These are phyloP conservation scores for Bifiguratus adelaidae DNA, from an alignment of 192 early-diverging fungal genomes.

Conservation along the genomic window DNA sequence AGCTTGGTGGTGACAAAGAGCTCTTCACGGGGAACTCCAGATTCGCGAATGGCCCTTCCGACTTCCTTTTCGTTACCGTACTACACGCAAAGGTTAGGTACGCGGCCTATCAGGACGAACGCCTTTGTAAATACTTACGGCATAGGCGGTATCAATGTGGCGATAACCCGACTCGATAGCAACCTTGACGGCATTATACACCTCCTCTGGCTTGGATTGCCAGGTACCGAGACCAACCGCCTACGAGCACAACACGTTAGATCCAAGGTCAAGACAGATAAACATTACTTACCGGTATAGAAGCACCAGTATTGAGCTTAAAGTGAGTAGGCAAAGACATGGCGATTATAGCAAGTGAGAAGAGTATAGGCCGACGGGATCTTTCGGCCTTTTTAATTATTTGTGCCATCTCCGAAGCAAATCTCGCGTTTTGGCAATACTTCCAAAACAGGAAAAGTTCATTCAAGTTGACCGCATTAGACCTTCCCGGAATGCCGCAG, in stretches of 20 bases:
- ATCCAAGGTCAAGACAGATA: too few species aligned
- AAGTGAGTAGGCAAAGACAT: not conserved
- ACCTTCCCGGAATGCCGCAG: too few species aligned
- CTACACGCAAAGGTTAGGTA: constrained; percentile 13
- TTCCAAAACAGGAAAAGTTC: too few species aligned
- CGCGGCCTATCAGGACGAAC: not conserved
- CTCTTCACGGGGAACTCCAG: constrained; percentile 48
- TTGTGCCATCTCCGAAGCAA: too few species aligned
- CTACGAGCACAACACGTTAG: too few species aligned
- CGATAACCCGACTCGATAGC: constrained; percentile 60
- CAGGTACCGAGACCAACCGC: constrained; percentile 36
- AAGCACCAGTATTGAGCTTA: not conserved
- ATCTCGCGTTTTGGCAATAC: too few species aligned
- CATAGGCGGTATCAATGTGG: constrained; percentile 42
- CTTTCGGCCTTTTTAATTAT: too few species aligned
- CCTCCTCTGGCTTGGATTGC: constrained; percentile 38
- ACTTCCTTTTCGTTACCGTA: constrained; percentile 76
- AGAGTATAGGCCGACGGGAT: too few species aligned
- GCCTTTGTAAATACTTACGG: constrained; percentile 5
- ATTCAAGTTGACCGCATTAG: too few species aligned
- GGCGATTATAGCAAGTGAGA: too few species aligned
- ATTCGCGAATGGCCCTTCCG: constrained; percentile 58
- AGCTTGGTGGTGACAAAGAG: constrained; percentile 75
- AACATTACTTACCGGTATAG: too few species aligned
- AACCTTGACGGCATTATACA: constrained; percentile 49